Conservation (phyloP, 331 rosid genomes). For the Stylosanthes scabra region DNA sequence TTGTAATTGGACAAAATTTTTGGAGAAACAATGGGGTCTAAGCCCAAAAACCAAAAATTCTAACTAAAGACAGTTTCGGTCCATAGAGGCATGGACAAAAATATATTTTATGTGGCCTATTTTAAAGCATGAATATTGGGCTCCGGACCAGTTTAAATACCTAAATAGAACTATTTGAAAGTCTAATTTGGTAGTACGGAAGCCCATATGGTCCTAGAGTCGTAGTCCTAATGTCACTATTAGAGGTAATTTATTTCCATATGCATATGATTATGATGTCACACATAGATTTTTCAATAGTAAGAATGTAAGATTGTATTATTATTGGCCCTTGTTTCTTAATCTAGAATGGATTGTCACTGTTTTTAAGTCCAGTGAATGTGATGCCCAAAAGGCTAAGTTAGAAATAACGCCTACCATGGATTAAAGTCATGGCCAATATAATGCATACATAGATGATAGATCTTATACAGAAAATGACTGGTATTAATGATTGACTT, state of each 20-base stretch:
- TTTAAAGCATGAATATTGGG: too few species aligned
- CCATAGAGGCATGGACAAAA: too few species aligned
- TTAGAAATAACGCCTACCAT: not conserved
- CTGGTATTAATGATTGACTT: slow-evolving; percentile 9
- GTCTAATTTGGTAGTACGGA: not conserved
- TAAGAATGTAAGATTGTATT: not conserved
- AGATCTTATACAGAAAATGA: not conserved
- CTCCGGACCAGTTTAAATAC: too few species aligned
- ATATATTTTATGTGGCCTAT: too few species aligned
- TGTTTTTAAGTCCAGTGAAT: not conserved
- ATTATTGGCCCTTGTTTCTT: not conserved
- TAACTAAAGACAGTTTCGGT: too few species aligned
- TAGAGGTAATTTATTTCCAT: not conserved
- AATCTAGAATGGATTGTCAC: not conserved
- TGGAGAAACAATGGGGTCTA: too few species aligned
- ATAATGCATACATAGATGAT: not conserved
- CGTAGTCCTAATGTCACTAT: too few species aligned
- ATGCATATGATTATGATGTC: not conserved
- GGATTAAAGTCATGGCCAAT: not conserved
- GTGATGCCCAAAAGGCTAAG: not conserved
- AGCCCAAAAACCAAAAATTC: too few species aligned
- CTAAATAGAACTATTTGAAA: too few species aligned
- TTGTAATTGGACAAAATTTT: too few species aligned
- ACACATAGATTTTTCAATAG: not conserved
- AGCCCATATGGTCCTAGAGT: not conserved